Evolutionary conservation across 164 flowering plant species (phyloP), one percentile per base, ranked within the genome.

Genomic region (Houttuynia cordata): DNA sequence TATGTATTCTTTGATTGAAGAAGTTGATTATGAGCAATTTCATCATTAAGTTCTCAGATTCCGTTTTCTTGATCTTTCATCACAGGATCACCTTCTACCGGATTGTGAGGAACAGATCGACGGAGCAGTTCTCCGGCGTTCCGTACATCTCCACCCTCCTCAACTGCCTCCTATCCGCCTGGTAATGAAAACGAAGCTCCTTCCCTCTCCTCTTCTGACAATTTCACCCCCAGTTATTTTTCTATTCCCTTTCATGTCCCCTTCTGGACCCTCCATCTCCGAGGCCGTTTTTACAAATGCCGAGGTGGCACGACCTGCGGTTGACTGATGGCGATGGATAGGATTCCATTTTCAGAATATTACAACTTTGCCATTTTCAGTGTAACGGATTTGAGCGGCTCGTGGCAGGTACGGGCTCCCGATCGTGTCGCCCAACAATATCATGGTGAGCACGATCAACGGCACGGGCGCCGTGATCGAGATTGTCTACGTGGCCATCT

Each of bases 51-150:
- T 30, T 30, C 37, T 30, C 37, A 30, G 37, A 2, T 30, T 30
- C 6, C 37, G 6, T 42, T 42, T 14, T 8, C 8, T 42, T 8
- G 1, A 10, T 42, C 49, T 3, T 56, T 1, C 41, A 2, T 3
- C 10, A 34, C 59, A 92, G 96, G 75, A 76, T 87, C 19, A 92
- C 98, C 51, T 92, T 85, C 71, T 70, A 74, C 74, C 80, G 96
- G 71, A 81, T 92, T 66, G 53, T 87, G 0, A 70, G 51, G 62
- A 78, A 71, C 67, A 87, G 68, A 71, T 86, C 96, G 4, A 89
- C 98, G 8, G 94, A 89, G 76, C 75, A 87, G 24, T 92, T 92
- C 65, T 89, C 96, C 13, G 93, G 96, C 56, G 70, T 92, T 19
- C 98, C 98, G 0, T 89, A 89, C 71, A 81, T 82, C 55, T 81